These are phyloP conservation scores for Candida morakotiae DNA, from an alignment of 805 yeast species.

Conservation along the genomic window DNA sequence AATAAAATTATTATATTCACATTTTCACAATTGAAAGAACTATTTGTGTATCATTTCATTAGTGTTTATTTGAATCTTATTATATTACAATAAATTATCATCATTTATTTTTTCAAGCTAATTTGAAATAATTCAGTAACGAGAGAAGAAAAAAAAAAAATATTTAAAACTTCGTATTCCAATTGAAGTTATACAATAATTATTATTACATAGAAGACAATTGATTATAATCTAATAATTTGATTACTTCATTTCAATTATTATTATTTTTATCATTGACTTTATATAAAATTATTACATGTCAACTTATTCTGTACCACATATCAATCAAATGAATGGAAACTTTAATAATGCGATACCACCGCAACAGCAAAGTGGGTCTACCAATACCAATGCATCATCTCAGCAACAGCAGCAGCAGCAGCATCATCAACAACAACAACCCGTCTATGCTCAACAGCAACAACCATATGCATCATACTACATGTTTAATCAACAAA, in stretches of 20 bases:
- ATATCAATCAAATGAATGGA: slow-evolving; percentile 8
- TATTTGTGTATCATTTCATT: no score
- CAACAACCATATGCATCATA: slow-evolving; percentile 15
- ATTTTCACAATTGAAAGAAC: no score
- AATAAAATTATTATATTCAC: no score
- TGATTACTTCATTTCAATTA: background rate
- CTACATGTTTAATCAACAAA: slow-evolving; percentile 15
- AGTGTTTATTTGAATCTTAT: no score
- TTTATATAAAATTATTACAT: slow-evolving; percentile 1
- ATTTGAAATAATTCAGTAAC: background rate
- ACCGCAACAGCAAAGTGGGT: slow-evolving; percentile 4
- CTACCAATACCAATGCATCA: slow-evolving; percentile 4
- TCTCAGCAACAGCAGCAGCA: slow-evolving; percentile 11
- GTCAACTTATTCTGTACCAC: slow-evolving; percentile 6
- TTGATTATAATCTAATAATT: no score
- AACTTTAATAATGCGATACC: slow-evolving; percentile 5
- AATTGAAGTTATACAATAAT: background rate
- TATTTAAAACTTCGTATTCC: background rate
- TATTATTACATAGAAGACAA: no score
- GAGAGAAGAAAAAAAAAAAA: background rate
- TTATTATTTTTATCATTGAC: no score
- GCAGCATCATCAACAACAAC: slow-evolving; percentile 11
- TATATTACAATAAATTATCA: no score
- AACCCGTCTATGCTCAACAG: slow-evolving; percentile 9
- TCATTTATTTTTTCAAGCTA: no score